phyloP scores from a whole-genome alignment of 164 flowering plant species.

The Magnolia changhungtana region DNA sequence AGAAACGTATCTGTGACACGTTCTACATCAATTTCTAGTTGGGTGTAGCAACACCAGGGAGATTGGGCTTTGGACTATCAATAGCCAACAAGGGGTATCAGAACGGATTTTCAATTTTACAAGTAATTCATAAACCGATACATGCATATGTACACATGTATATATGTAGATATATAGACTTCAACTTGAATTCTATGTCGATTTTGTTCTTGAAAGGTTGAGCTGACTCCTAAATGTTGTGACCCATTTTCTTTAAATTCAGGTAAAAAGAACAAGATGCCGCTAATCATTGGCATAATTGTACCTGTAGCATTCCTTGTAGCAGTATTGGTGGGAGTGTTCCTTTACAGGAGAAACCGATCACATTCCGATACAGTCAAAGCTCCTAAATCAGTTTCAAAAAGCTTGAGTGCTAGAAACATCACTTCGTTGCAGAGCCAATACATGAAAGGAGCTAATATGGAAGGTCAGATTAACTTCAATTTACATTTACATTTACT shows the following conservation, averaged over 20 bases:
- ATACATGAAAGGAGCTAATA: conserved; percentile 20
- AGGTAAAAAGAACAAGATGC: conserved; percentile 28
- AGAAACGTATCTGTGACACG: too few species aligned
- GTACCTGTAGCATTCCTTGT: conserved; percentile 30
- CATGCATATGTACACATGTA: neutral
- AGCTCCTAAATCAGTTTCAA: conserved; percentile 31
- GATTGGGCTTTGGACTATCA: too few species aligned
- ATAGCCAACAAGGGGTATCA: too few species aligned
- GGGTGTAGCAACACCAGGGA: too few species aligned
- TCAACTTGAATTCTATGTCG: too few species aligned
- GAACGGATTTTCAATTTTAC: too few species aligned
- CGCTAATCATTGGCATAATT: conserved; percentile 27
- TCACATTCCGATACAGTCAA: conserved; percentile 13
- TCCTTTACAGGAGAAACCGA: conserved; percentile 28
- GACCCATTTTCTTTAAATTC: neutral
- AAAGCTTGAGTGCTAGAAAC: conserved; percentile 26
- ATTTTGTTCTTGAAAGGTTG: neutral
- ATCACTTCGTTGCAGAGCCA: conserved; percentile 28
- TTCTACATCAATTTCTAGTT: too few species aligned
- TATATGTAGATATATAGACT: too few species aligned
- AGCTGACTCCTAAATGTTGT: neutral
- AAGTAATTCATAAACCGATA: too few species aligned
- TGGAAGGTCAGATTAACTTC: conserved; percentile 33
- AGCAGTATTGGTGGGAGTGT: conserved; percentile 19
- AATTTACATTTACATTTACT: too few species aligned